Evolutionary conservation across 1,284 basidiomycete genomes (phyloP).

Genomic region (Tausonia pullulans): DNA sequence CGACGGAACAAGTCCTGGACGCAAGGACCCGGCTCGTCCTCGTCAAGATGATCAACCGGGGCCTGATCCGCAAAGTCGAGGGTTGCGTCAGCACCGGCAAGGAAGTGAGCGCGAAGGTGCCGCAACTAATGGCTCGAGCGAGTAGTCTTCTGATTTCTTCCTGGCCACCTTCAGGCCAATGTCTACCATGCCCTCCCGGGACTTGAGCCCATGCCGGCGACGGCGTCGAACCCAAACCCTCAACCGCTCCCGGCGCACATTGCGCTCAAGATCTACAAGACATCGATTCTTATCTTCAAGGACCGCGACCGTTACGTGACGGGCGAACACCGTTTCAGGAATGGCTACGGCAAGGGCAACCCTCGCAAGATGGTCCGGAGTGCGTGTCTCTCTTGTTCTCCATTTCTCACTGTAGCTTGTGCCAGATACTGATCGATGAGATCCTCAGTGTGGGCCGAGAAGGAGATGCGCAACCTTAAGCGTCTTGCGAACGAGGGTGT

Average conservation of each 20-base stretch:
- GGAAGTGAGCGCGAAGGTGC: conserved; percentile 49
- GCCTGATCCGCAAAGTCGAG: conserved; percentile 73
- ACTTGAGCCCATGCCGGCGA: conserved; percentile 36
- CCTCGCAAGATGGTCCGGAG: conserved; percentile 93
- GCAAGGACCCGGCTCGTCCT: conserved; percentile 78
- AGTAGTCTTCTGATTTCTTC: background rate
- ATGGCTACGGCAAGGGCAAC: conserved; percentile 84
- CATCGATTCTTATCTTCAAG: conserved; percentile 94
- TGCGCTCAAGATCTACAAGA: conserved; percentile 97
- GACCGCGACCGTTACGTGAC: conserved; percentile 90
- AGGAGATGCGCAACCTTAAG: conserved; percentile 93
- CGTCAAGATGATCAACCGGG: conserved; percentile 86
- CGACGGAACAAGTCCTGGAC: conserved; percentile 87
- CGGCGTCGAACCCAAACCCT: conserved; percentile 21
- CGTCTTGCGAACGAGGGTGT: conserved; percentile 72
- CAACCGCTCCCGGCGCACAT: conserved; percentile 52
- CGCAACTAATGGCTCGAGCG: background rate
- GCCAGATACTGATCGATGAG: too few species aligned
- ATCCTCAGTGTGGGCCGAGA: conserved; percentile 78
- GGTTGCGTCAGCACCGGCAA: conserved; percentile 92
- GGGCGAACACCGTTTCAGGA: conserved; percentile 79
- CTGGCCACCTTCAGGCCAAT: conserved; percentile 52
- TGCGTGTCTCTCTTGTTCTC: background rate
- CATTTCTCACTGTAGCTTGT: background rate
- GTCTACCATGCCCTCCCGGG: conserved; percentile 77